phyloP scores from a whole-genome alignment of 2,329 filamentous ascomycete genomes.

The Kalmusia sp. region DNA sequence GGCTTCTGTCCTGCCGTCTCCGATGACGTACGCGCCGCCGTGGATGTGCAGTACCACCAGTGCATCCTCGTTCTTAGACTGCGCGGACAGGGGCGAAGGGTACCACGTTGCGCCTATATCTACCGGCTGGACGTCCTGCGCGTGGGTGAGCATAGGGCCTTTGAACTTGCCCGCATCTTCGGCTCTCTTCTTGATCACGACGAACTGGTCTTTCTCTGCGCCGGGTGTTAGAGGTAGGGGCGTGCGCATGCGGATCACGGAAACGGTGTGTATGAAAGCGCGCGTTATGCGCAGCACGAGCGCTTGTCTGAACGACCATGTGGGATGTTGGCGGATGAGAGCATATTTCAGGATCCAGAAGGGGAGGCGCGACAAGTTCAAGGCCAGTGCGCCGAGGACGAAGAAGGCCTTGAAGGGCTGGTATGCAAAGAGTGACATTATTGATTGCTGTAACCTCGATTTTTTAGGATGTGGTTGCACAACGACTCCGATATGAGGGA shows the following conservation, averaged over 20 bases:
- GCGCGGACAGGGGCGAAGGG: slow-evolving; percentile 31
- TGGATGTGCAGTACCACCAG: slow-evolving; percentile 57
- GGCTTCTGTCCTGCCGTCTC: slow-evolving; percentile 49
- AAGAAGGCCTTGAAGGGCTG: slow-evolving; percentile 53
- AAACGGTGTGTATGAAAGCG: slow-evolving; percentile 40
- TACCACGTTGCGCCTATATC: slow-evolving; percentile 54
- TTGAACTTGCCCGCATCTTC: slow-evolving; percentile 21
- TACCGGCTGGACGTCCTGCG: slow-evolving; percentile 41
- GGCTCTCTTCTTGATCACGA: slow-evolving; percentile 35
- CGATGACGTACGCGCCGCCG: slow-evolving; percentile 57
- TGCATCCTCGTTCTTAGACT: slow-evolving; percentile 21
- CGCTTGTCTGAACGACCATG: slow-evolving; percentile 51
- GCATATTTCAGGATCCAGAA: slow-evolving; percentile 50
- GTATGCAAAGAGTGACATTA: slow-evolving; percentile 31
- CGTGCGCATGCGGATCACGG: slow-evolving; percentile 33
- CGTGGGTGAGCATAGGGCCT: slow-evolving; percentile 38
- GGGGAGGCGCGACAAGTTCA: slow-evolving; percentile 47
- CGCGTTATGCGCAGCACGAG: slow-evolving; percentile 43
- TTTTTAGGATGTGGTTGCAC: neutral
- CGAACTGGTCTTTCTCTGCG: slow-evolving; percentile 48
- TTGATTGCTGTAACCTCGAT: too few relatives aligned
- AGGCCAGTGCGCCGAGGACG: slow-evolving; percentile 41
- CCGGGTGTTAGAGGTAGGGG: slow-evolving; percentile 46
- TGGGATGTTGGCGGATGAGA: slow-evolving; percentile 47
- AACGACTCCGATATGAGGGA: neutral